Conservation (phyloP, 2,329 filamentous ascomycete species). For the Fusarium sp. region DNA sequence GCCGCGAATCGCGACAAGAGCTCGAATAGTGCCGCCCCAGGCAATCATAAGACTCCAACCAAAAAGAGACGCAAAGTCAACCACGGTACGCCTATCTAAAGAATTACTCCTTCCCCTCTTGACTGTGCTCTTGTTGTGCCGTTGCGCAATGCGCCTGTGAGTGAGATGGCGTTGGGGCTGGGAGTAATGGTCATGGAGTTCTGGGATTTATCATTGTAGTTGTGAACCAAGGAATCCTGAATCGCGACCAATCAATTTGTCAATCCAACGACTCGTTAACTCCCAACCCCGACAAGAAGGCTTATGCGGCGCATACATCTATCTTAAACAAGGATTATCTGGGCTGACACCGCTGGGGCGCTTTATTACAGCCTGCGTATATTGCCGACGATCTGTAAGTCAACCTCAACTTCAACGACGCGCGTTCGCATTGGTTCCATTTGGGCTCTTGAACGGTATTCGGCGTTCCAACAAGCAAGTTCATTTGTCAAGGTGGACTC, state of each 20-base stretch:
- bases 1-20: conserved; percentile 52
- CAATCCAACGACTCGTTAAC: conserved; percentile 27
- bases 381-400: conserved; percentile 92
- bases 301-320: conserved; percentile 31
- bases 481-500: conserved; percentile 31
- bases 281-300: conserved; percentile 16
- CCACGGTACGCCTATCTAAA: conserved; percentile 75
- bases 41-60: conserved; percentile 73
- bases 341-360: conserved; percentile 55
- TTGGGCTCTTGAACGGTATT: conserved; percentile 27
- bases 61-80: conserved; percentile 93
- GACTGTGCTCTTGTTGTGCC: background rate
- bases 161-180: conserved; percentile 6
- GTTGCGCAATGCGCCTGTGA: conserved; percentile 21
- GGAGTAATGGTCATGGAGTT: conserved; percentile 29
- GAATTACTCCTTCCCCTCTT: background rate
- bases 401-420: conserved; percentile 52
- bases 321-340: conserved; percentile 45
- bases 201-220: conserved; percentile 29
- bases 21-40: conserved; percentile 45
- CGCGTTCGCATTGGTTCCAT: conserved; percentile 42
- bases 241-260: conserved; percentile 31
- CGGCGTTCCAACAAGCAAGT: conserved; percentile 34
- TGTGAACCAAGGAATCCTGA: conserved; percentile 26
- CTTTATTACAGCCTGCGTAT: conserved; percentile 79